Conservation (phyloP, 192 early-diverging fungal species). For the Kickxella alabastrina region DNA sequence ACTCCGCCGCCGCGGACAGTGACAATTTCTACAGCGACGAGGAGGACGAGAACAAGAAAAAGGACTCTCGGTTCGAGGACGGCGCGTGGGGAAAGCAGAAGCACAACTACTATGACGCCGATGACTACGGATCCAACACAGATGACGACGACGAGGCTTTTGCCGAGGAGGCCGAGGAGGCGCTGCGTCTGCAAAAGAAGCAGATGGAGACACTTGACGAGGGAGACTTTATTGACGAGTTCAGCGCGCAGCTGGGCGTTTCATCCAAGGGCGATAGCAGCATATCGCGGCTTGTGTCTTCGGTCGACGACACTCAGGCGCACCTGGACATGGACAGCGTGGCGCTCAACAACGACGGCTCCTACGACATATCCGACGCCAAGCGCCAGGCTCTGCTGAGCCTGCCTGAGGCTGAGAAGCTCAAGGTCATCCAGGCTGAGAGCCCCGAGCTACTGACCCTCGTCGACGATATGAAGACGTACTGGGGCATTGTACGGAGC, state of each 20-base stretch:
- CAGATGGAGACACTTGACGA: slow-evolving; percentile 74
- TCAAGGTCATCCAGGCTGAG: slow-evolving; percentile 65
- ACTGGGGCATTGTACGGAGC: slow-evolving; percentile 32
- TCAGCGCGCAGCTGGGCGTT: slow-evolving; percentile 52
- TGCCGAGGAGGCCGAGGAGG: slow-evolving; percentile 85
- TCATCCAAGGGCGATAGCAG: slow-evolving; percentile 9
- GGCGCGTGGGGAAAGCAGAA: slow-evolving; percentile 77
- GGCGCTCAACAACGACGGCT: slow-evolving; percentile 12
- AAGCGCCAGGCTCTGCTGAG: slow-evolving; percentile 43
- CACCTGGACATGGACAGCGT: slow-evolving; percentile 22
- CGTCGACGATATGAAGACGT: slow-evolving; percentile 49
- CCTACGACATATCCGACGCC: slow-evolving; percentile 32
- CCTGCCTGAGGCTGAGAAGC: slow-evolving; percentile 58
- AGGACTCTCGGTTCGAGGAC: slow-evolving; percentile 42
- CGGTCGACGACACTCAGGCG: slow-evolving; percentile 24
- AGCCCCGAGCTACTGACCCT: slow-evolving; percentile 72
- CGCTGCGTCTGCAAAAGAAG: slow-evolving; percentile 77
- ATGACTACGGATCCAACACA: slow-evolving; percentile 70
- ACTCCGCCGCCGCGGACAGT: not conserved
- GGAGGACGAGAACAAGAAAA: slow-evolving; percentile 20
- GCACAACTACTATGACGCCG: slow-evolving; percentile 80
- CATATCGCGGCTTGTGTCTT: slow-evolving; percentile 20
- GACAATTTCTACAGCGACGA: slow-evolving; percentile 42
- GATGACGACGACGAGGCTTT: slow-evolving; percentile 61
- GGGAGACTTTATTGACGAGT: slow-evolving; percentile 81